These are phyloP conservation scores for Calycina herbarum DNA, from an alignment of 2,329 filamentous ascomycete genomes.

Conservation along the genomic window DNA sequence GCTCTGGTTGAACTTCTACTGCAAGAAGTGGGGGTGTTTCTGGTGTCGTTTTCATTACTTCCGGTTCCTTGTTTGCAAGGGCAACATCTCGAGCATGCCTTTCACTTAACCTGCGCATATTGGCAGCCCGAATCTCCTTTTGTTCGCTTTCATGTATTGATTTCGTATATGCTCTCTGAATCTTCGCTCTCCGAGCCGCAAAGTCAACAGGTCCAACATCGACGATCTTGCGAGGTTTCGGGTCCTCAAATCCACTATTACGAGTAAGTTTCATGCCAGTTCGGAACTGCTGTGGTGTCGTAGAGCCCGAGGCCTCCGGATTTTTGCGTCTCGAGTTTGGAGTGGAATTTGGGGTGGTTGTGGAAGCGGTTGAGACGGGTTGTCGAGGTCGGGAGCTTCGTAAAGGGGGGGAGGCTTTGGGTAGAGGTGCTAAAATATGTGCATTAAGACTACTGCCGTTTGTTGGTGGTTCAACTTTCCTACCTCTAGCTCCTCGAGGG, in stretches of 20 bases:
- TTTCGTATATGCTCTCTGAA: conserved; percentile 81
- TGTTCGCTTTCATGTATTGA: conserved; percentile 74
- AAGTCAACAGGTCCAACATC: conserved; percentile 79
- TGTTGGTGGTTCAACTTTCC: conserved; percentile 25
- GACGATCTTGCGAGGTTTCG: conserved; percentile 49
- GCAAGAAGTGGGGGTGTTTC: conserved; percentile 10
- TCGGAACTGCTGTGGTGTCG: conserved; percentile 28
- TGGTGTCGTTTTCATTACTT: conserved; percentile 24
- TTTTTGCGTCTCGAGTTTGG: conserved; percentile 56
- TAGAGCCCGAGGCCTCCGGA: conserved; percentile 36
- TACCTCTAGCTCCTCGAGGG: conserved; percentile 26
- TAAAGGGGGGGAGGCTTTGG: conserved; percentile 75
- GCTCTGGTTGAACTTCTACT: conserved; percentile 8
- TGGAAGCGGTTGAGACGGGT: conserved; percentile 72
- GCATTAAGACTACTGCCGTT: conserved; percentile 63
- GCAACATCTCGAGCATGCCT: conserved; percentile 26
- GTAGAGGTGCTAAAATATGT: conserved; percentile 68
- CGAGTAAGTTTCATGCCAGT: conserved; percentile 35
- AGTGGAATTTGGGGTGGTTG: conserved; percentile 60
- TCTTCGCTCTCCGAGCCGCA: conserved; percentile 76
- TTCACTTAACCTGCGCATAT: conserved; percentile 37
- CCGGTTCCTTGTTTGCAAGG: conserved; percentile 33
- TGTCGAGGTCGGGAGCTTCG: conserved; percentile 81
- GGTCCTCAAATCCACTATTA: conserved; percentile 25
- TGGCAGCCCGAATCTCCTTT: conserved; percentile 48